Evolutionary conservation across 31 red algal genomes (phyloP).

Genomic region (Endocladia muricata): DNA sequence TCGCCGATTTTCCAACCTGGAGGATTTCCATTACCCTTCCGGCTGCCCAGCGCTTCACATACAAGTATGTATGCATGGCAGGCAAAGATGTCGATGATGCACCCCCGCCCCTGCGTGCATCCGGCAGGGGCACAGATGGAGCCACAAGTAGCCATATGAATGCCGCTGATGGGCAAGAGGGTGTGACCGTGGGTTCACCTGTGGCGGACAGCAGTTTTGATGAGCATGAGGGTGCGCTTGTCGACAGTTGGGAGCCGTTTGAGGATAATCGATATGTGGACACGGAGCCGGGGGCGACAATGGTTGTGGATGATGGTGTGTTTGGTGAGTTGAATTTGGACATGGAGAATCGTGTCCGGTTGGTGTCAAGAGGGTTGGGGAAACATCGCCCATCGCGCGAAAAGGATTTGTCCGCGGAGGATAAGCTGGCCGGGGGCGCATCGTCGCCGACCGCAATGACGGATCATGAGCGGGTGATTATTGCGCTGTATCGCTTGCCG

Average conservation of each 20-base stretch:
- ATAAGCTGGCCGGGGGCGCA: neutral
- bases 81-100: conserved; percentile 1
- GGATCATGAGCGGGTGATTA: conserved; percentile 56
- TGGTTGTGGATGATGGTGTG: conserved; percentile 77
- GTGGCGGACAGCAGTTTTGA: conserved; percentile 10
- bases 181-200: neutral
- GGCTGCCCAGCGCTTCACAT: conserved; percentile 25
- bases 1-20: conserved; percentile 64
- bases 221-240: neutral
- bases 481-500: conserved; percentile 91
- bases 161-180: conserved; percentile 12
- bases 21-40: conserved; percentile 65
- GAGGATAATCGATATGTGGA: conserved; percentile 76
- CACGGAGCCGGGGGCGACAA: conserved; percentile 46
- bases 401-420: conserved; percentile 13
- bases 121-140: no score
- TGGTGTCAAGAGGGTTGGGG: conserved; percentile 16
- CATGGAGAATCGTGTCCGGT: conserved; percentile 57
- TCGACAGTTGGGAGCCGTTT: conserved; percentile 60
- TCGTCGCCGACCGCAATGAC: neutral
- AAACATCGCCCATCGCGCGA: conserved; percentile 6
- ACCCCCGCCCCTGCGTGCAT: neutral
- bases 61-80: conserved; percentile 67
- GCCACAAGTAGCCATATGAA: no score
- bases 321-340: conserved; percentile 65